A percentile compares a stretch with the other conserved stretches of the same genome.
Evolutionary conservation across 2,329 filamentous ascomycete genomes (phyloP).

Genomic region (Neofusicoccum parvum): DNA sequence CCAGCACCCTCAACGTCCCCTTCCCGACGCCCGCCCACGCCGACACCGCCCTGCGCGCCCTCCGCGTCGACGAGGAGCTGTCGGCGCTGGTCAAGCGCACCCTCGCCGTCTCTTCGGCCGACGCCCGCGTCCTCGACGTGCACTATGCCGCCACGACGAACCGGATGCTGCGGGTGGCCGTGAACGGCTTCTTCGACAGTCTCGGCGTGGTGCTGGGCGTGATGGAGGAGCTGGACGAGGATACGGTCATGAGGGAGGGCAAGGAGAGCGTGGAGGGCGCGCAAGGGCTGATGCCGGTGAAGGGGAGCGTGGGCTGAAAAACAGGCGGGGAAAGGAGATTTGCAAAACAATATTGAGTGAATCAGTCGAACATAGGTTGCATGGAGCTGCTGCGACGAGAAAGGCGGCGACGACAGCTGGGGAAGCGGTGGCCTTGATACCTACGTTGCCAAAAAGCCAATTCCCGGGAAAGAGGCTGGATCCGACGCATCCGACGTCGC

Average conservation of each 20-base stretch:
- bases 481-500: too few relatives aligned
- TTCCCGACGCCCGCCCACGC: constrained; percentile 81
- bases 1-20: constrained; percentile 73
- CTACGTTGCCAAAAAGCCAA: not conserved
- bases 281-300: constrained; percentile 45
- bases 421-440: not conserved
- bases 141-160: constrained; percentile 89
- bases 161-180: constrained; percentile 92
- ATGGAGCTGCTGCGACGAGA: not conserved
- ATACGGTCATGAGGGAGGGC: constrained; percentile 64
- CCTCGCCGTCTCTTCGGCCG: constrained; percentile 57
- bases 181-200: constrained; percentile 95
- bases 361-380: not conserved
- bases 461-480: too few relatives aligned
- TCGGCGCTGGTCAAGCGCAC: constrained; percentile 78
- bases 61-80: constrained; percentile 86
- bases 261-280: constrained; percentile 56
- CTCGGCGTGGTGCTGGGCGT: constrained; percentile 81
- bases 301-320: constrained; percentile 5
- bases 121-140: constrained; percentile 57
- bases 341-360: not conserved
- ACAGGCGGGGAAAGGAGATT: too few relatives aligned
- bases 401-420: not conserved
- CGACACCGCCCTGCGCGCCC: constrained; percentile 69
- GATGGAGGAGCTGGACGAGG: constrained; percentile 86